Conservation (phyloP, 2,329 filamentous ascomycete species). For the Alternaria dauci region DNA sequence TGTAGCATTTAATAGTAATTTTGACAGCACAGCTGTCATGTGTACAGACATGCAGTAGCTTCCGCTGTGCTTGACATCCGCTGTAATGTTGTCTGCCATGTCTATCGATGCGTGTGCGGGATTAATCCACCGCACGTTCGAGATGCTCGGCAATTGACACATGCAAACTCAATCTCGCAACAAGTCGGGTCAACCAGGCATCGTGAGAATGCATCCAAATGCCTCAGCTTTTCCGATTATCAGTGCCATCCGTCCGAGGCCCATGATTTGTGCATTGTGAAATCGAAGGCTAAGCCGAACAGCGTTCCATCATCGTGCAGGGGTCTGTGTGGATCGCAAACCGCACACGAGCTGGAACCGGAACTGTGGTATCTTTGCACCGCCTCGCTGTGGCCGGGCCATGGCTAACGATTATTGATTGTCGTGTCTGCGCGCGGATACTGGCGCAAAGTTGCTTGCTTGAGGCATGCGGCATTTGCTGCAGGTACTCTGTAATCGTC, state of each 20-base stretch:
- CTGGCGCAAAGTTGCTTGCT: background rate
- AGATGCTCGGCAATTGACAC: conserved; percentile 22
- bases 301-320: conserved; percentile 25
- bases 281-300: conserved; percentile 16
- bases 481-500: background rate
- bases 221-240: conserved; percentile 33
- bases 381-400: conserved; percentile 28
- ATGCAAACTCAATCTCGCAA: conserved; percentile 7
- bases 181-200: conserved; percentile 10
- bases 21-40: background rate
- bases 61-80: background rate
- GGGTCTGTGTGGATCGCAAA: conserved; percentile 24
- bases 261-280: conserved; percentile 23
- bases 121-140: conserved; percentile 9
- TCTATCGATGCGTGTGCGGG: conserved; percentile 5
- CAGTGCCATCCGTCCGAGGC: conserved; percentile 36
- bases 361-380: conserved; percentile 34
- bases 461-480: background rate
- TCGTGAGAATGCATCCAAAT: conserved; percentile 25
- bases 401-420: background rate
- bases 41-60: background rate
- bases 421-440: background rate
- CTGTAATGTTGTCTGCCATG: background rate
- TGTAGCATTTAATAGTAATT: background rate
- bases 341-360: conserved; percentile 41